Base-by-base conservation (phyloP, 208 protist genomes). In the Novymonas esmeraldas region DNA sequence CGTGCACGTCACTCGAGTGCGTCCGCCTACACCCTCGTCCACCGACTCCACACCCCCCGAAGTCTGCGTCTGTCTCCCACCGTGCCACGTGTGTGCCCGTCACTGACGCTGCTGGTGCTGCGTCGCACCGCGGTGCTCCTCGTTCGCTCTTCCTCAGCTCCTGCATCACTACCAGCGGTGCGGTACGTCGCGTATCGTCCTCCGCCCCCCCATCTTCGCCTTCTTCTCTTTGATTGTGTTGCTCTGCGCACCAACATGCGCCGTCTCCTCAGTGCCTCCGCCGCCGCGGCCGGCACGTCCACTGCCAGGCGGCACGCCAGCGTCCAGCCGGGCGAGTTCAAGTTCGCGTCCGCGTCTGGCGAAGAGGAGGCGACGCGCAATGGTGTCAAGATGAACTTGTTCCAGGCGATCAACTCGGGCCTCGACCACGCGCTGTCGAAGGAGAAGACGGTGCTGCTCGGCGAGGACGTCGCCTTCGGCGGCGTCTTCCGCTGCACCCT, bases 391-490 rank as follows among this genome's bases (percentile, higher is more conserved):
- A 90, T 90, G 85, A 99, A 98, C 73, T 64, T 98, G 22, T 97
- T 98, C 56, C 81, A 87, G 49, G 85, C 97, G 14, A 89, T 99
- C 66, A 99, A 99, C 78, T 89, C 95, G 38, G 98, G 97, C 7
- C 84, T 99, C 55, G 84, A 97, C 68, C 86, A 90, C 57, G 95
- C 98, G 7, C 80, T 99, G 28, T 82, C 81, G 22, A 90, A 67
- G 22, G 70, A 81, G 41, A 98, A 90, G 65, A 92, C 94, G 18
- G 71, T 90, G 33, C 50, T 99, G 22, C 98, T 99, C 73, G 98
- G 98, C 48, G 97, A 99, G 67, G 98, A 99, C 79, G 98, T 99
- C 28, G 94, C 90, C 20, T 99, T 99, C 80, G 98, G 98, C 52
- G 98, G 98, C 42, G 98, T 99, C 6, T 99, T 99, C 72, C 84